These are phyloP conservation scores for Neofusicoccum sp. DNA, from an alignment of 2,329 filamentous ascomycete genomes.

Conservation along the genomic window DNA sequence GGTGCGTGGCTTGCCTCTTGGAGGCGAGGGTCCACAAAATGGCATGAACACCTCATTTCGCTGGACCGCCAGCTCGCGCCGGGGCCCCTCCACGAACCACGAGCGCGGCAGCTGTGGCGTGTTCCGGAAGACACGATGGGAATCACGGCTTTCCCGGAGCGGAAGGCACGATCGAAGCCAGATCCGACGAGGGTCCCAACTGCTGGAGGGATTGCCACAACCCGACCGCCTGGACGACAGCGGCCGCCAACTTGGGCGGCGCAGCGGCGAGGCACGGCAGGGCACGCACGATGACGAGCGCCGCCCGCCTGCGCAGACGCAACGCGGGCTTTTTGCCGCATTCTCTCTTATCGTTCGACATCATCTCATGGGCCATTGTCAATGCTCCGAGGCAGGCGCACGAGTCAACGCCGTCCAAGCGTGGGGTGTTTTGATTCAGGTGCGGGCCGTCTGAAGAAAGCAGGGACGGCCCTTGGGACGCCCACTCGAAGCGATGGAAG, in stretches of 20 bases:
- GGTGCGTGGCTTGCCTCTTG: slow-evolving; percentile 21
- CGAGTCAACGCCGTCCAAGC: slow-evolving; percentile 28
- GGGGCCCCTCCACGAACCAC: slow-evolving; percentile 18
- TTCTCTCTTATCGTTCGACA: slow-evolving; percentile 8
- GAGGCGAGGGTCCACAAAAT: slow-evolving; percentile 22
- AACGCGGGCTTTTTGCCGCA: background rate
- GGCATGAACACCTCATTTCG: slow-evolving; percentile 23
- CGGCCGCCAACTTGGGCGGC: slow-evolving; percentile 2
- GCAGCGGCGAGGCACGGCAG: background rate
- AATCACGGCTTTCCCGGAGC: slow-evolving; percentile 19
- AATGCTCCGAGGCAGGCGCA: slow-evolving; percentile 5
- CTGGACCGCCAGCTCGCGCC: slow-evolving; percentile 15
- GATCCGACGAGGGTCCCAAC: slow-evolving; percentile 8
- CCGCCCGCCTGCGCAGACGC: background rate
- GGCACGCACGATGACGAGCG: background rate
- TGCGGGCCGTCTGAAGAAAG: slow-evolving; percentile 29
- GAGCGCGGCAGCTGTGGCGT: slow-evolving; percentile 20
- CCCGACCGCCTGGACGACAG: slow-evolving; percentile 9
- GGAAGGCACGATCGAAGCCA: slow-evolving; percentile 19
- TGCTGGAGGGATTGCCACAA: slow-evolving; percentile 11
- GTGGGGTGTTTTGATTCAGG: slow-evolving; percentile 26
- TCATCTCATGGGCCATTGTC: slow-evolving; percentile 9
- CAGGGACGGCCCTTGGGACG: slow-evolving; percentile 15
- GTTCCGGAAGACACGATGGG: slow-evolving; percentile 9
- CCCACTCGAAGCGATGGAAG: slow-evolving; percentile 29